Conservation (phyloP, 2,329 filamentous ascomycete genomes). For the Aspergillus alliaceus region DNA sequence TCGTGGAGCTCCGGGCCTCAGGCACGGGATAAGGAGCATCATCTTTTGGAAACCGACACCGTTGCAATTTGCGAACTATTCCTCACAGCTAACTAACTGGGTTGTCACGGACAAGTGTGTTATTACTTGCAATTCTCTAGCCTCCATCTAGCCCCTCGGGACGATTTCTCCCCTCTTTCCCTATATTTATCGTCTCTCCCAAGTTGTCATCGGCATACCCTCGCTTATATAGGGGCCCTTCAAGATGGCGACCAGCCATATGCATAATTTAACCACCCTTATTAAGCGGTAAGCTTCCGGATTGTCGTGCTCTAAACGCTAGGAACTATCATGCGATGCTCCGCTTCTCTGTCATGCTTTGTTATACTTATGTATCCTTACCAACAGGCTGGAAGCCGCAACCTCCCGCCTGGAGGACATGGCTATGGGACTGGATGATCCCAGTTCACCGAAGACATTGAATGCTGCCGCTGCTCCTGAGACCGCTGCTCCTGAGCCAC, state of each 20-base stretch:
- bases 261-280: constrained; percentile 95
- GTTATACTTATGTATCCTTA: constrained; percentile 45
- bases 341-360: neutral
- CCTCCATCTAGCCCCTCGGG: neutral
- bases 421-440: constrained; percentile 66
- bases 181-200: constrained; percentile 39
- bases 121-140: neutral
- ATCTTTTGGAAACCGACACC: constrained; percentile 16
- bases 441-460: constrained; percentile 45
- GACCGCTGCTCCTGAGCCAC: constrained; percentile 24
- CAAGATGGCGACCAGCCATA: constrained; percentile 73
- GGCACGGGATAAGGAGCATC: constrained; percentile 24
- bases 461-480: constrained; percentile 22
- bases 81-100: neutral
- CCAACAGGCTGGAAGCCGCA: constrained; percentile 86
- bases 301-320: neutral
- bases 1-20: constrained; percentile 17
- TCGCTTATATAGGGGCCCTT: constrained; percentile 13
- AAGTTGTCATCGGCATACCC: constrained; percentile 3
- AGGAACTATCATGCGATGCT: neutral
- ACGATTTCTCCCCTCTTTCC: constrained; percentile 47
- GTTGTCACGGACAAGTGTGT: neutral
- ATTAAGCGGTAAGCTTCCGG: constrained; percentile 81
- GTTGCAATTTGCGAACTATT: constrained; percentile 12
- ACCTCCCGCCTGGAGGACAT: constrained; percentile 97